phyloP scores from a whole-genome alignment of 257 asterid genomes.

The Solanum medicagineum region DNA sequence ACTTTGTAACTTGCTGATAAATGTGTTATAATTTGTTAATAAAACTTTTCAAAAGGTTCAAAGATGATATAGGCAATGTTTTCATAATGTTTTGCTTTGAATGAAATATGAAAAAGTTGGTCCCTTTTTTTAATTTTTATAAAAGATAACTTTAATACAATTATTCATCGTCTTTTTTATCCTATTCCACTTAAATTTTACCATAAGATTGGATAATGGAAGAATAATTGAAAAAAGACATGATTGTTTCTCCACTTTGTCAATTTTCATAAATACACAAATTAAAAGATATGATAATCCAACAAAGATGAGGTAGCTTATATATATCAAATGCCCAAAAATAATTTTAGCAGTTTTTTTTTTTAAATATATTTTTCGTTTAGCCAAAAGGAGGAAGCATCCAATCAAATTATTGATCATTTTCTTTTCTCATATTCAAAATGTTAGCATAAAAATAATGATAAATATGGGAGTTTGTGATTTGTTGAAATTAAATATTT shows the following conservation, averaged over 20 bases:
- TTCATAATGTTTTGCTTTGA: neutral
- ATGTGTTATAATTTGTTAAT: neutral
- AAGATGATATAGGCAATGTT: neutral
- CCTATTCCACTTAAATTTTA: neutral
- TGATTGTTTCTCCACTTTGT: neutral
- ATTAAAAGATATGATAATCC: neutral
- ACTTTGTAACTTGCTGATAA: neutral
- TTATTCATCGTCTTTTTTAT: neutral
- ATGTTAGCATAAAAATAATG: neutral
- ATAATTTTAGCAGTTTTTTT: neutral
- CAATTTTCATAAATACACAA: neutral
- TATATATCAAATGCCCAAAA: neutral
- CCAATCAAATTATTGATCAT: neutral
- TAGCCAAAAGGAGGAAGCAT: neutral
- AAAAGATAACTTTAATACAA: neutral
- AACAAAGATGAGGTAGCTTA: neutral
- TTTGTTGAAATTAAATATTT: neutral
- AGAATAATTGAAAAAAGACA: neutral
- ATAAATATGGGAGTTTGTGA: neutral
- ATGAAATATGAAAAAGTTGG: neutral
- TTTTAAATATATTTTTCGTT: neutral
- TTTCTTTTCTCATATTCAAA: neutral
- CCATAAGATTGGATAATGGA: neutral
- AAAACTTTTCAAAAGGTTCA: neutral
- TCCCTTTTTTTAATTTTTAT: neutral